Percentiles rank a stretch among this genome's conserved stretches.
Conservation (phyloP, 176 grass and related monocot genomes). For the Bothriochloa decipiens region DNA sequence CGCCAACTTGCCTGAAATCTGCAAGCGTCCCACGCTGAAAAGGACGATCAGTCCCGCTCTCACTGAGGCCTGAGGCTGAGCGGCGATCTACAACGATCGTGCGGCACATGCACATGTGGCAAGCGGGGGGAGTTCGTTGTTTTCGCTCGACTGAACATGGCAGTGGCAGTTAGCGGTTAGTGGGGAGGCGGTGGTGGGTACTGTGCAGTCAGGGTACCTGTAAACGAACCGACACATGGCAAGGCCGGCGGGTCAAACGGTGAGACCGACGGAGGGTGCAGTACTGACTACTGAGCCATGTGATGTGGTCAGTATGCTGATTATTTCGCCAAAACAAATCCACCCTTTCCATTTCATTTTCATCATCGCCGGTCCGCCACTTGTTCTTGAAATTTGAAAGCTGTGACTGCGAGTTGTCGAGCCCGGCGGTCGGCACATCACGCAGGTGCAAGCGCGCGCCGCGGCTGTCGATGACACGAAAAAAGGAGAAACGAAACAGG, state of each 20-base stretch:
- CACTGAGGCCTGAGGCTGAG: neutral
- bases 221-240: constrained; percentile 45
- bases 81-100: neutral
- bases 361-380: neutral
- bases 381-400: neutral
- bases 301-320: constrained; percentile 7
- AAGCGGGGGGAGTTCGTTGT: neutral
- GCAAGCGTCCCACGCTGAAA: neutral
- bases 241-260: neutral
- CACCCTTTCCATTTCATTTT: neutral
- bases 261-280: neutral
- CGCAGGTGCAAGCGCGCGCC: neutral
- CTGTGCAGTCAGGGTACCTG: constrained; percentile 18
- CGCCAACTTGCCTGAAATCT: neutral
- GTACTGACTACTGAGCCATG: constrained; percentile 13
- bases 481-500: neutral
- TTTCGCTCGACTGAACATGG: constrained; percentile 7
- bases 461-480: neutral
- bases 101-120: neutral
- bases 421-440: neutral
- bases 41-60: no score
- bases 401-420: neutral
- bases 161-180: constrained; percentile 49
- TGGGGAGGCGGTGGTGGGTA: neutral
- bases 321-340: neutral